These are phyloP conservation scores for Plectosphaerella sp. DNA, from an alignment of 2,329 filamentous ascomycete genomes.

Conservation along the genomic window DNA sequence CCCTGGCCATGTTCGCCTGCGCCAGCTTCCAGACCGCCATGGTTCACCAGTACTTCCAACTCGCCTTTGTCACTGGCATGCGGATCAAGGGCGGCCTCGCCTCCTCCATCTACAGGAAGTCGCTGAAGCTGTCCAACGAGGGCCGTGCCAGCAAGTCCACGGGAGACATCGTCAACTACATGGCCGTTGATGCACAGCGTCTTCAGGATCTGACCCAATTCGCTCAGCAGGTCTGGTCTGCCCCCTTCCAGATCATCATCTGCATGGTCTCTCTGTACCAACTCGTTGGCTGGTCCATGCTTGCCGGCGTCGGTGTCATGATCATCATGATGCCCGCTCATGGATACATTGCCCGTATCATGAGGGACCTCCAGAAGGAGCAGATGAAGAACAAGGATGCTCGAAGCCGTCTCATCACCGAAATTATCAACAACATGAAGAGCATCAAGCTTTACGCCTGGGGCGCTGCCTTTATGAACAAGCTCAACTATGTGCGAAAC, in stretches of 20 bases:
- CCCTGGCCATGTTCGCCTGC: constrained; percentile 85
- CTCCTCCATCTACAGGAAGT: constrained; percentile 89
- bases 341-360: constrained; percentile 82
- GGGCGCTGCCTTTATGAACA: constrained; percentile 96
- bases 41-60: constrained; percentile 97
- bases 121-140: constrained; percentile 86
- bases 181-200: constrained; percentile 96
- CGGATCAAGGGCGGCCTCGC: constrained; percentile 88
- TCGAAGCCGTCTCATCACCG: constrained; percentile 87
- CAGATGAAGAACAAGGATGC: constrained; percentile 99
- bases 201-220: constrained; percentile 94
- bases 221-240: constrained; percentile 92
- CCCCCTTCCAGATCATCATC: constrained; percentile 90
- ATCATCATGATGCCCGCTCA: constrained; percentile 96
- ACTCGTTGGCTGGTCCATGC: constrained; percentile 91
- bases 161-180: constrained; percentile 98
- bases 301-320: constrained; percentile 93
- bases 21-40: constrained; percentile 83
- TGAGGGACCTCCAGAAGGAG: constrained; percentile 90
- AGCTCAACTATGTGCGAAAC: constrained; percentile 92
- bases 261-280: constrained; percentile 97
- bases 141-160: constrained; percentile 85
- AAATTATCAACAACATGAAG: constrained; percentile 99
- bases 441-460: constrained; percentile 98
- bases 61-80: constrained; percentile 94